Conservation (phyloP, 306 rosid genomes). For the Casuarina cunninghamiana region DNA sequence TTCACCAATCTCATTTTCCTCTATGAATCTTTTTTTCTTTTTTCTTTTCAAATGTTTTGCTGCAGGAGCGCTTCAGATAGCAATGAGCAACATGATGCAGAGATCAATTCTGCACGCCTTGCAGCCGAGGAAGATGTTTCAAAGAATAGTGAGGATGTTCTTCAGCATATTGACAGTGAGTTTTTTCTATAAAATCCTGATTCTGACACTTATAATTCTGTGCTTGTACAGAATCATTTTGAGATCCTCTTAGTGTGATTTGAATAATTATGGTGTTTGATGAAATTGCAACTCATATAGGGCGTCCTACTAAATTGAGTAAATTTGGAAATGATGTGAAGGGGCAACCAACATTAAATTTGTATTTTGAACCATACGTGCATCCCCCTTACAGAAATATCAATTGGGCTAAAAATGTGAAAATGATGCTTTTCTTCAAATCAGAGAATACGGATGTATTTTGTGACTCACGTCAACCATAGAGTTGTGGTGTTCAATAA, state of each 20-base stretch:
- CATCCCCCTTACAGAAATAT: no score
- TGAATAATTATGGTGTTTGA: background rate
- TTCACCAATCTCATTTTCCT: background rate
- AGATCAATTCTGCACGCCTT: constrained; percentile 59
- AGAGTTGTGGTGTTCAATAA: no score
- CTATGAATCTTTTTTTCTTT: background rate
- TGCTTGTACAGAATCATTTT: background rate
- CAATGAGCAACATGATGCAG: constrained; percentile 64
- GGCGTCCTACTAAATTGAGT: background rate
- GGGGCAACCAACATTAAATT: no score
- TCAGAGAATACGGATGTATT: no score
- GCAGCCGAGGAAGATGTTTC: constrained; percentile 70
- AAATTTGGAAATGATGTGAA: background rate
- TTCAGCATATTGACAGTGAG: constrained; percentile 65
- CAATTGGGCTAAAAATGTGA: no score
- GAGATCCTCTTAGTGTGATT: background rate
- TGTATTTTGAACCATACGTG: no score
- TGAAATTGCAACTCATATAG: background rate
- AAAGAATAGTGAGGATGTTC: constrained; percentile 49
- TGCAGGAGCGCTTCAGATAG: constrained; percentile 61
- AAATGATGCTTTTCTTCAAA: no score
- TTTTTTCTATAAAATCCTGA: constrained; percentile 8
- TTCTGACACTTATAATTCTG: background rate
- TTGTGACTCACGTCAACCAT: no score
- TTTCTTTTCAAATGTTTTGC: constrained; percentile 9